Conservation (phyloP, 352 stramenopile species). For the Phytophthora macrochlamydospora region DNA sequence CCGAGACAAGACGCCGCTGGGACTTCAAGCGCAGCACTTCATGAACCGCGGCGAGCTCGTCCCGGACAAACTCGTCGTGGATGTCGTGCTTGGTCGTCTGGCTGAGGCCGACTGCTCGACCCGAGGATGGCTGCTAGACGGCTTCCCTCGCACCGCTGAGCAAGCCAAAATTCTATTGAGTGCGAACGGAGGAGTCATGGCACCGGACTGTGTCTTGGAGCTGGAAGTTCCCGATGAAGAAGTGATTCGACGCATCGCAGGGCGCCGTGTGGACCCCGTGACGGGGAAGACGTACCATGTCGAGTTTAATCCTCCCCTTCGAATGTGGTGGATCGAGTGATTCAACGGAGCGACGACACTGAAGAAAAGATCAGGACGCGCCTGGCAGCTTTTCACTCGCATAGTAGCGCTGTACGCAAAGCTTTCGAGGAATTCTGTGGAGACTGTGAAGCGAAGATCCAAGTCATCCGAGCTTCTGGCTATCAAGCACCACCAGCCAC, state of each 20-base stretch:
- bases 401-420: conserved; percentile 53
- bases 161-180: conserved; percentile 84
- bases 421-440: conserved; percentile 38
- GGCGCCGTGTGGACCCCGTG: conserved; percentile 93
- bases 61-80: conserved; percentile 92
- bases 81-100: conserved; percentile 79
- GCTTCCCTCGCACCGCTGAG: conserved; percentile 88
- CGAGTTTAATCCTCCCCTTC: conserved; percentile 92
- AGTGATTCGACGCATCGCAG: conserved; percentile 95
- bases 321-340: conserved; percentile 57
- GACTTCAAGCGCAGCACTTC: conserved; percentile 84
- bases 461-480: conserved; percentile 26
- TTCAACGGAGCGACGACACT: conserved; percentile 93
- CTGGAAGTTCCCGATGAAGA: conserved; percentile 95
- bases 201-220: conserved; percentile 88
- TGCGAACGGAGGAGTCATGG: conserved; percentile 60
- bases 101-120: conserved; percentile 80
- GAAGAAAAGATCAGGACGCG: conserved; percentile 92
- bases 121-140: conserved; percentile 92
- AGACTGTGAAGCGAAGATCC: conserved; percentile 16
- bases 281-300: conserved; percentile 96
- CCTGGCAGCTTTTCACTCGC: conserved; percentile 83
- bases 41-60: conserved; percentile 91
- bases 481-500: conserved; percentile 27
- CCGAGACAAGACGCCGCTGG: conserved; percentile 53